Conservation (phyloP, 768 basidiomycete species). For the Rhodocollybia butyracea region DNA sequence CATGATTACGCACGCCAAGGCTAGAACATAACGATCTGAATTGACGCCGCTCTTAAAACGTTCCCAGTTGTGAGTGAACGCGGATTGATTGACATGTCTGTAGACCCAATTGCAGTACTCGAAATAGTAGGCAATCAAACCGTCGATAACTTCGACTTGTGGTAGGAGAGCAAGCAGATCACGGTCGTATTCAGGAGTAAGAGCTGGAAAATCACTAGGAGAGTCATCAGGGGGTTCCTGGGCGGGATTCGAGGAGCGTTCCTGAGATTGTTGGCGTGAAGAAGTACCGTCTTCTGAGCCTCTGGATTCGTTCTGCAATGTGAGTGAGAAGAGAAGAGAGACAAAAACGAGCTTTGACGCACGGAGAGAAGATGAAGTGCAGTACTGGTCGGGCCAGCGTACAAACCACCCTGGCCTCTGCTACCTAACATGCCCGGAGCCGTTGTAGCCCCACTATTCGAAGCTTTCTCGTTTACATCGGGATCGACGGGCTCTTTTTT, state of each 20-base stretch:
- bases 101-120: constrained; percentile 89
- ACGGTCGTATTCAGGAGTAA: constrained; percentile 61
- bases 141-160: constrained; percentile 64
- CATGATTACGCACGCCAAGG: constrained; percentile 73
- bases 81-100: constrained; percentile 65
- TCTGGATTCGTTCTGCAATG: constrained; percentile 37
- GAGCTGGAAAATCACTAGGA: constrained; percentile 35
- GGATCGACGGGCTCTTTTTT: constrained; percentile 54
- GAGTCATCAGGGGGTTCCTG: constrained; percentile 11
- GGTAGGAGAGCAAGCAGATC: constrained; percentile 71
- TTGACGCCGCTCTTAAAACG: constrained; percentile 67
- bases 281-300: constrained; percentile 50
- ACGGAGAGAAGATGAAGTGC: constrained; percentile 68
- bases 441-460: constrained; percentile 27
- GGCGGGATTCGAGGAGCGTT: constrained; percentile 22
- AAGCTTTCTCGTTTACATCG: constrained; percentile 36
- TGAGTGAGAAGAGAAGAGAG: constrained; percentile 10
- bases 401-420: constrained; percentile 65
- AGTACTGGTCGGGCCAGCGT: constrained; percentile 77
- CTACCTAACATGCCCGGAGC: constrained; percentile 67
- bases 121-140: constrained; percentile 73
- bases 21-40: constrained; percentile 65
- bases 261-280: constrained; percentile 52
- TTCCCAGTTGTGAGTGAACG: constrained; percentile 65
- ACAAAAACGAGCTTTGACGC: constrained; percentile 18